phyloP scores from a whole-genome alignment of 225 moss, liverwort and hornwort species.

The Asterella californica region DNA sequence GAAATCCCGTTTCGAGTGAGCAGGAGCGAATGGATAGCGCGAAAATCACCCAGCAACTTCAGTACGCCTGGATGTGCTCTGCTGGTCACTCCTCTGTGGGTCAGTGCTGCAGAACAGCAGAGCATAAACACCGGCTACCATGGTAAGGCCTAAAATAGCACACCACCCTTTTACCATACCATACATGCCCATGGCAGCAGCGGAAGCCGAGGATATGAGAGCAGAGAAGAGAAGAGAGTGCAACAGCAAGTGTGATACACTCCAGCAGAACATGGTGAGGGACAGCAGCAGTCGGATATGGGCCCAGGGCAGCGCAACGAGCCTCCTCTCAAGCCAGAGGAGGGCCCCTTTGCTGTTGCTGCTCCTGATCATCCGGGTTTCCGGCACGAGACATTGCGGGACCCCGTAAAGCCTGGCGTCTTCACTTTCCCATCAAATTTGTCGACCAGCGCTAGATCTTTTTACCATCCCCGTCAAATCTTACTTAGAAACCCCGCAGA shows the following conservation, averaged over 20 bases:
- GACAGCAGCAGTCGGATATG: neutral
- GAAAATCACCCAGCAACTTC: neutral
- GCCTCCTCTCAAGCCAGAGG: neutral
- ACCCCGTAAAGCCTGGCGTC: too few species aligned
- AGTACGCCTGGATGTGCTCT: neutral
- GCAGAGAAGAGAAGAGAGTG: neutral
- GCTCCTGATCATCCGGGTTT: neutral
- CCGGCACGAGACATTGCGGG: neutral
- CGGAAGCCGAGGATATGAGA: neutral
- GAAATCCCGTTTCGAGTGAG: neutral
- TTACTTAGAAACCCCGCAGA: too few species aligned
- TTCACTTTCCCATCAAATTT: too few species aligned
- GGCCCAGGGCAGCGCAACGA: neutral
- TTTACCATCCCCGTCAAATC: too few species aligned
- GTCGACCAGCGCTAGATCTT: too few species aligned
- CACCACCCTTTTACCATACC: neutral
- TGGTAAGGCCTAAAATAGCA: neutral
- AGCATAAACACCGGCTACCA: neutral
- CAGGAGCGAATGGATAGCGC: neutral
- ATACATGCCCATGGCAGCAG: neutral
- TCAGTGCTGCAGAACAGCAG: neutral
- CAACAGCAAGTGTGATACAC: neutral
- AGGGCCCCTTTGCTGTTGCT: neutral
- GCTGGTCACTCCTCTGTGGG: neutral
- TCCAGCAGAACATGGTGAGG: neutral